Evolutionary conservation across 2,329 filamentous ascomycete species (phyloP).

Genomic region (Fusarium paranaense): DNA sequence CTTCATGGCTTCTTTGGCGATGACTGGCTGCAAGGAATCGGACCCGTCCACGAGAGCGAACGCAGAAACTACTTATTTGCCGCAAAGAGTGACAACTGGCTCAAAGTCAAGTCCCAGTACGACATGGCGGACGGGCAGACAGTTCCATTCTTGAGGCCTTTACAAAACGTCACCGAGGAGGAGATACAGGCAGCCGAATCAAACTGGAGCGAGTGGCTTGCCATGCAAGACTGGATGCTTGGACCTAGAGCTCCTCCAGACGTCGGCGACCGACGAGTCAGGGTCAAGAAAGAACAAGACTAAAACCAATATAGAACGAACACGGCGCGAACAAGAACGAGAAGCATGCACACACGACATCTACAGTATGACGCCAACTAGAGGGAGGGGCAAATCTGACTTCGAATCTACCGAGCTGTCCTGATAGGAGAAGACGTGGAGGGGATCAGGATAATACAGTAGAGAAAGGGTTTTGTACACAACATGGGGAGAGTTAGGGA

Average conservation of each 20-base stretch:
- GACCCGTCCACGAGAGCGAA: conserved; percentile 87
- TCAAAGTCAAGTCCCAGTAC: conserved; percentile 88
- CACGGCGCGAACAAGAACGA: background rate
- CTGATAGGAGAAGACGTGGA: background rate
- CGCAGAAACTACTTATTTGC: conserved; percentile 95
- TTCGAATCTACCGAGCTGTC: background rate
- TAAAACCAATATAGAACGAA: conserved; percentile 1
- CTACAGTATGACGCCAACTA: background rate
- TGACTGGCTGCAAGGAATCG: conserved; percentile 84
- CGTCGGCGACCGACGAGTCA: conserved; percentile 43
- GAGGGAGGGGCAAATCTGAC: background rate
- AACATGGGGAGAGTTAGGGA: conserved; percentile 14
- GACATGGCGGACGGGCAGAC: conserved; percentile 87
- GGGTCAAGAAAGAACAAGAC: conserved; percentile 48
- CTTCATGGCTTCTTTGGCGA: conserved; percentile 98
- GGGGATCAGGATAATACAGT: background rate
- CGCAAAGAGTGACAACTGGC: conserved; percentile 91
- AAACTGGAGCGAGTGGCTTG: conserved; percentile 93
- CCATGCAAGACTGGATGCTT: conserved; percentile 99
- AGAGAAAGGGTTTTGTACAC: conserved; percentile 3
- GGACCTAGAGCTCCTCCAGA: conserved; percentile 75
- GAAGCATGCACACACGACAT: background rate
- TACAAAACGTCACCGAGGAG: conserved; percentile 79
- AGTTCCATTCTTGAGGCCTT: conserved; percentile 86
- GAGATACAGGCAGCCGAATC: conserved; percentile 87